A percentile compares a stretch with the other conserved stretches of the same genome.
phyloP scores from a whole-genome alignment of 2,329 filamentous ascomycete species.

The Apiospora aurea region DNA sequence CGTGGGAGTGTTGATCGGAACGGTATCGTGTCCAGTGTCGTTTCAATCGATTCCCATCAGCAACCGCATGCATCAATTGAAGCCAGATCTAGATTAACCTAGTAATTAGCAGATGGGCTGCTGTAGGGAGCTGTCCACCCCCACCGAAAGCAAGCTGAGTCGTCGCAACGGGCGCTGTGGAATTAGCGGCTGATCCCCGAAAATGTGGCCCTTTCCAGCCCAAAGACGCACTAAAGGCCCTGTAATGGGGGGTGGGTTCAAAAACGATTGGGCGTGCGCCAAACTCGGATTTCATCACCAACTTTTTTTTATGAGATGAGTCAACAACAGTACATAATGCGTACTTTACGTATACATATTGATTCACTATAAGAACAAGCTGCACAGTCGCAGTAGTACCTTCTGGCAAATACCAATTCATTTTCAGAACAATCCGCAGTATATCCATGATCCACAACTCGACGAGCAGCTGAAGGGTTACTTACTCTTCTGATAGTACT shows the following conservation, averaged over 20 bases:
- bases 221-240: slow-evolving; percentile 15
- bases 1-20: neutral
- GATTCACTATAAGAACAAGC: slow-evolving; percentile 5
- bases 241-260: slow-evolving; percentile 22
- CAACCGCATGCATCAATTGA: neutral
- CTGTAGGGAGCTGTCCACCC: neutral
- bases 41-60: slow-evolving; percentile 2
- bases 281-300: slow-evolving; percentile 24
- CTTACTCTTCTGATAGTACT: neutral
- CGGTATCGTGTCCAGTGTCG: neutral
- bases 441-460: neutral
- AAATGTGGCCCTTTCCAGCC: slow-evolving; percentile 12
- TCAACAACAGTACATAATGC: slow-evolving; percentile 27
- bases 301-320: slow-evolving; percentile 30
- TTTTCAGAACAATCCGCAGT: neutral
- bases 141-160: slow-evolving; percentile 12
- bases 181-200: slow-evolving; percentile 28
- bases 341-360: neutral
- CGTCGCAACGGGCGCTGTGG: slow-evolving; percentile 16
- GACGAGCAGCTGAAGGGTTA: neutral
- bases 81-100: slow-evolving; percentile 18
- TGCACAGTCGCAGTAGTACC: neutral
- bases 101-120: slow-evolving; percentile 3
- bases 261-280: slow-evolving; percentile 18
- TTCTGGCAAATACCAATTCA: neutral